Evolutionary conservation across 371 early-diverging fungal genomes (phyloP).

Genomic region (Circinella minor): DNA sequence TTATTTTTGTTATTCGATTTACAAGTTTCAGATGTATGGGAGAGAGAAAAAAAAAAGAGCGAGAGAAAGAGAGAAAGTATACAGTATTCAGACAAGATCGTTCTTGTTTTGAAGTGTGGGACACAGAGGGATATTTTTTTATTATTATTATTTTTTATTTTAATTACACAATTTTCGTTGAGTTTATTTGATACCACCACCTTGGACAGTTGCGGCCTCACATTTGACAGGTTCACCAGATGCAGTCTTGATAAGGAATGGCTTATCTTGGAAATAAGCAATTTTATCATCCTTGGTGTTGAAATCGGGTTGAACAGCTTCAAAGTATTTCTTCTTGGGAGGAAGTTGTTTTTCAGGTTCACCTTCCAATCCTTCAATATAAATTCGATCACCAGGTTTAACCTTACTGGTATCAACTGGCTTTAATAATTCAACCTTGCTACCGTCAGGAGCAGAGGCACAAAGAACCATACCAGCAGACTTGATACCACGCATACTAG

Average conservation of each 20-base stretch:
- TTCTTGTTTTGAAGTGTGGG: no score
- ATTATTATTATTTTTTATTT: neutral
- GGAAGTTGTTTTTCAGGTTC: conserved; percentile 89
- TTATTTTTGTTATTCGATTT: no score
- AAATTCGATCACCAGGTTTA: conserved; percentile 89
- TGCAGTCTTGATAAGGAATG: conserved; percentile 61
- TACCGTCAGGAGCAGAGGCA: conserved; percentile 84
- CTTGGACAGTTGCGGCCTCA: conserved; percentile 64
- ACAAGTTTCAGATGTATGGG: no score
- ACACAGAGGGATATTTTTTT: neutral
- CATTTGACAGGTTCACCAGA: conserved; percentile 64
- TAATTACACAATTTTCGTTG: neutral
- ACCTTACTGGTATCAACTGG: conserved; percentile 83
- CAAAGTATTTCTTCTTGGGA: conserved; percentile 98
- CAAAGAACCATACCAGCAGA: conserved; percentile 96
- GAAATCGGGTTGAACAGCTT: conserved; percentile 94
- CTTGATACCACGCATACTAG: conserved; percentile 93
- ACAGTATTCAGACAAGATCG: no score
- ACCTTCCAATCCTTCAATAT: conserved; percentile 87
- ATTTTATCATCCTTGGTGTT: conserved; percentile 79
- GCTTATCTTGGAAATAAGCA: conserved; percentile 73
- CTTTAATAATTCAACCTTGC: conserved; percentile 87
- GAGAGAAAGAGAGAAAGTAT: no score
- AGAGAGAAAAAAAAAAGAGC: no score
- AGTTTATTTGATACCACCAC: conserved; percentile 77